A percentile compares a stretch with the other conserved stretches of the same genome.
Evolutionary conservation across 331 rosid genomes (phyloP).

Genomic region (Pyracantha coccinea): DNA sequence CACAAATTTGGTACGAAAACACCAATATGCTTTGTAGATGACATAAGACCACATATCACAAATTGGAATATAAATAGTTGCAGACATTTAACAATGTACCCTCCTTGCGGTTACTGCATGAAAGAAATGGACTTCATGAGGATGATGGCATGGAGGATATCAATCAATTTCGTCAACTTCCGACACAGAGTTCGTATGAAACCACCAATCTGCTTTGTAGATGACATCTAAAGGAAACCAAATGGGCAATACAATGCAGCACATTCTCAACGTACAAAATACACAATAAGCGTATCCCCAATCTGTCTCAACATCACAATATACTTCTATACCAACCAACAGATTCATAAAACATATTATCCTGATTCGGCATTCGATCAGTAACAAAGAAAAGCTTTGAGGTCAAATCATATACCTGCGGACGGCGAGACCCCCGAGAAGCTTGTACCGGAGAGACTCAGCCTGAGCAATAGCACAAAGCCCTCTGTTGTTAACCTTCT

Average conservation of each 20-base stretch:
- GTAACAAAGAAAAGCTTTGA: neutral
- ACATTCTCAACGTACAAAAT: neutral
- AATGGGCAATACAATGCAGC: neutral
- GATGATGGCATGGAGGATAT: neutral
- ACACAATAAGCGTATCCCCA: neutral
- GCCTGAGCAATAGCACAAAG: conserved; percentile 94
- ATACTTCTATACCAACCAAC: neutral
- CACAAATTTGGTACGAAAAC: conserved; percentile 29
- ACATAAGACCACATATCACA: neutral
- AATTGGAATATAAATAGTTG: neutral
- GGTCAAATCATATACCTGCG: conserved; percentile 42
- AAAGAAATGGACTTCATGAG: conserved; percentile 3
- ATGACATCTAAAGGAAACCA: neutral
- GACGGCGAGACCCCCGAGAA: conserved; percentile 94
- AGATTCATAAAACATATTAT: neutral
- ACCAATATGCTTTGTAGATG: conserved; percentile 40
- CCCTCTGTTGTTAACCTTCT: conserved; percentile 85
- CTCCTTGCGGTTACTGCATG: neutral
- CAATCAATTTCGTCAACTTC: conserved; percentile 43
- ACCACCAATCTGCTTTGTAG: conserved; percentile 43
- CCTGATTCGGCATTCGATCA: neutral
- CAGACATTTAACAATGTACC: neutral
- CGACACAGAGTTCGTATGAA: conserved; percentile 41
- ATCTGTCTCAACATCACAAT: neutral
- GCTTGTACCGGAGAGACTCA: conserved; percentile 93